phyloP scores from a whole-genome alignment of 768 basidiomycete genomes.

The Phylloporus arenicola region DNA sequence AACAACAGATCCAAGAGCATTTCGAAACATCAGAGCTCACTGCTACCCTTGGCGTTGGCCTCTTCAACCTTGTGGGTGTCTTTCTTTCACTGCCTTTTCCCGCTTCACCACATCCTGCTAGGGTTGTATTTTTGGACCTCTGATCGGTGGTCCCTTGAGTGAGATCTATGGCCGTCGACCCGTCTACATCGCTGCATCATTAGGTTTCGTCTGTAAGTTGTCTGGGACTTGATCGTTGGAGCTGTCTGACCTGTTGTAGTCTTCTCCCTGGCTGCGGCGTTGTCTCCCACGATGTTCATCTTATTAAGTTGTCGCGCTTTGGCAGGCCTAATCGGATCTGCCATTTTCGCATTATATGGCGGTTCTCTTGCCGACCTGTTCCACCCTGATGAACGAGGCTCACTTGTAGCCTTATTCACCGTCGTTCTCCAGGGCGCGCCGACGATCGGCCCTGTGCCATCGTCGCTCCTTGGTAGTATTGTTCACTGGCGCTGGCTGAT shows the following conservation, averaged over 20 bases:
- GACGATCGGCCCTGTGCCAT: conserved; percentile 25
- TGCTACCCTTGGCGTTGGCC: conserved; percentile 18
- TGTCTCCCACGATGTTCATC: conserved; percentile 16
- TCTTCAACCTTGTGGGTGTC: conserved; percentile 17
- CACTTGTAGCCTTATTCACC: conserved; percentile 22
- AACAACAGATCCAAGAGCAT: conserved; percentile 19
- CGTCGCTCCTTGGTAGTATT: conserved; percentile 16
- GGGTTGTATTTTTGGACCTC: conserved; percentile 20
- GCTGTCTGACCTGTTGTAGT: conserved; percentile 8
- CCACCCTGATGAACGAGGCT: conserved; percentile 18
- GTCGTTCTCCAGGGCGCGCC: conserved; percentile 24
- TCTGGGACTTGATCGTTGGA: not conserved
- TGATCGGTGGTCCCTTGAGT: conserved; percentile 20
- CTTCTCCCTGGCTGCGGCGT: conserved; percentile 15
- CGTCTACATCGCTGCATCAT: conserved; percentile 16
- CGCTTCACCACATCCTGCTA: not conserved
- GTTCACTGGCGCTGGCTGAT: conserved; percentile 22
- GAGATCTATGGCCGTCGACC: conserved; percentile 22
- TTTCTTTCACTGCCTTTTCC: not conserved
- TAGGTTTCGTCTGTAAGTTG: conserved; percentile 17
- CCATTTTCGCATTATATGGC: conserved; percentile 20
- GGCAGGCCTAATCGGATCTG: conserved; percentile 19
- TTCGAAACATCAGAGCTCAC: conserved; percentile 12
- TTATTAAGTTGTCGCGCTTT: conserved; percentile 18
- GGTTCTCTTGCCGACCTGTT: conserved; percentile 24